Evolutionary conservation across 345 rosid species (phyloP), one percentile per base, ranked within the genome.

Genomic region (Salix dunnii): DNA sequence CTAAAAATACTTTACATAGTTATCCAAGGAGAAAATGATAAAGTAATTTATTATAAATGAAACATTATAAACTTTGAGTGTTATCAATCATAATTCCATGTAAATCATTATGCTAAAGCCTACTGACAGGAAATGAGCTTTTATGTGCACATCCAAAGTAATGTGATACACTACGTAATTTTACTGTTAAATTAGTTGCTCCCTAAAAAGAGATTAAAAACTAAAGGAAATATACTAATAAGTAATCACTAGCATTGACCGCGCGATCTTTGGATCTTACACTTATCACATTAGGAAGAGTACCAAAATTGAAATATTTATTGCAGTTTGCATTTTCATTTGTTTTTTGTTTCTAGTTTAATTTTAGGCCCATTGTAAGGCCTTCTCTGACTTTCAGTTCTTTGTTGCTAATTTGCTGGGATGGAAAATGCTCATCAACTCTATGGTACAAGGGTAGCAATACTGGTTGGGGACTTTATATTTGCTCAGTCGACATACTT

Each of bases 401-500:
- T 2, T 21, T 40, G 12, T 72, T 71, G 27, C 53, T 61, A 12
- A 68, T 77, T 64, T 73, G 21, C 84, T 91, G 99, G 99, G 8
- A 93, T 89, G 78, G 95, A 90, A 82, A 91, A 97, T 0, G 94
- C 93, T 80, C 98, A 96, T 74, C 92, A 93, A 79, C 76, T 7
- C 8, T 93, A 81, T 2, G 99, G 98, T 62, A 92, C 97, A 36
- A 91, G 99, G 82, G 91, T 96, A 30, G 98, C 98, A 8, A 88
- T 93, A 46, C 81, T 96, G 84, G 99, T 97, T 35, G 99, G 97
- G 74, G 98, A 96, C 74, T 96, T 90, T 82, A 91, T 93, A 97
- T 96, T 93, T 86, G 98, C 97, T 85, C 99, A 96, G 84, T 92
- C 99, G 3, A 93, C 98, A 18, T 93, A 89, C 86, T 88, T 96